Conservation (phyloP, 2,329 filamentous ascomycete species). For the Ophiostoma novo-ulmi region DNA sequence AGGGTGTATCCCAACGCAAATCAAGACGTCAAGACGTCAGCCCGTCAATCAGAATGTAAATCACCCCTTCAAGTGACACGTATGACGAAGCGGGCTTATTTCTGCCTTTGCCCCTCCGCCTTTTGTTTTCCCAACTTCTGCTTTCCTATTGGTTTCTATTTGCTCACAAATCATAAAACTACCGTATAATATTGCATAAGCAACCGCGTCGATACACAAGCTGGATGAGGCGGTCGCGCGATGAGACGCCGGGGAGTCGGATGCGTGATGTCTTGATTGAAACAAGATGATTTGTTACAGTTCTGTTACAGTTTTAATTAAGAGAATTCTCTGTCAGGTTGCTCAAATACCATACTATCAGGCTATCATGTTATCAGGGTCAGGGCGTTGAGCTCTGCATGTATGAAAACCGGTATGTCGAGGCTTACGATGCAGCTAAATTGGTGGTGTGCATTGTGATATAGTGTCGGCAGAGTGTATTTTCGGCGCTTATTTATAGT, state of each 20-base stretch:
- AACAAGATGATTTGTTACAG: neutral
- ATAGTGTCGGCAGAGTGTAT: neutral
- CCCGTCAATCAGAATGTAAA: neutral
- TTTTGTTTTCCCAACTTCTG: neutral
- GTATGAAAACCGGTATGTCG: neutral
- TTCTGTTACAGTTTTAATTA: neutral
- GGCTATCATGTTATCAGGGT: neutral
- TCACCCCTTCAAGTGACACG: neutral
- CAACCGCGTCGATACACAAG: neutral
- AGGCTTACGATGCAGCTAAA: neutral
- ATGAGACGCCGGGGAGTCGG: slow-evolving; percentile 3
- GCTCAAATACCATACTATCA: neutral
- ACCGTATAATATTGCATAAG: neutral
- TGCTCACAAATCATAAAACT: neutral
- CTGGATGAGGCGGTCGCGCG: neutral
- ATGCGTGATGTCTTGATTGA: neutral
- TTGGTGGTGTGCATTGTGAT: neutral
- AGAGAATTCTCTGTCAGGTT: neutral
- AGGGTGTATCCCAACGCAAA: neutral
- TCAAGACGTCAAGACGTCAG: neutral
- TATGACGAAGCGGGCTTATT: neutral
- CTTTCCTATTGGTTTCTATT: neutral
- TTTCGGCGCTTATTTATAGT: neutral
- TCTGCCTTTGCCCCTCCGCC: neutral
- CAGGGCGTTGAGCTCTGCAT: neutral